These are phyloP conservation scores for Aquilaria malaccensis DNA, from an alignment of 345 rosid species.

Conservation along the genomic window DNA sequence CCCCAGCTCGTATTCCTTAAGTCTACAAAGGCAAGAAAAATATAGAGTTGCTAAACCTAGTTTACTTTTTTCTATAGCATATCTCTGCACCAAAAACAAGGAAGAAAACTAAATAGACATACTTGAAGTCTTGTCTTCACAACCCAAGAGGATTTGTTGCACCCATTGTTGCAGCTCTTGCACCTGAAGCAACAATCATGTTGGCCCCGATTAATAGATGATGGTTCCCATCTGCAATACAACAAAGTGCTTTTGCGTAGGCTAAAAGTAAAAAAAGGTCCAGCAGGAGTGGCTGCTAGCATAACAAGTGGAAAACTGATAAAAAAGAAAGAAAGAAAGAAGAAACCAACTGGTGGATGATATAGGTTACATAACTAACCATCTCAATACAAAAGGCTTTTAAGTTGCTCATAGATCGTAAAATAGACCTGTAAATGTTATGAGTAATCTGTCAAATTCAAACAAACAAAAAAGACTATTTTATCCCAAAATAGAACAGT, in stretches of 20 bases:
- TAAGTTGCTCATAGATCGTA: conserved; percentile 77
- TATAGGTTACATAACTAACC: conserved; percentile 35
- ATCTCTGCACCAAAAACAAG: neutral
- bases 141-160: conserved; percentile 93
- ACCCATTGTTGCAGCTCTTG: conserved; percentile 77
- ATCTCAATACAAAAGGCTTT: conserved; percentile 40
- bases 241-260: neutral
- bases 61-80: neutral
- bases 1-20: conserved; percentile 65
- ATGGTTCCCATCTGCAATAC: conserved; percentile 36
- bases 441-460: conserved; percentile 1
- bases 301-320: neutral
- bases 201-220: conserved; percentile 66
- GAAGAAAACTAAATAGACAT: conserved; percentile 7
- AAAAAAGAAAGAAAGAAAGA: too few species aligned
- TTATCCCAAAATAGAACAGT: too few species aligned
- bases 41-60: neutral
- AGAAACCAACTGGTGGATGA: conserved; percentile 1
- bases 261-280: conserved; percentile 4
- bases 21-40: conserved; percentile 34
- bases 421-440: conserved; percentile 60
- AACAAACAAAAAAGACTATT: neutral
- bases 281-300: too few species aligned
- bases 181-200: conserved; percentile 82
- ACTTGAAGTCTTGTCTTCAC: conserved; percentile 92